Percentiles rank a stretch among this genome's conserved stretches.
Conservation (phyloP, 1,139 yeast species). For the Sugiyamaella japonica region DNA sequence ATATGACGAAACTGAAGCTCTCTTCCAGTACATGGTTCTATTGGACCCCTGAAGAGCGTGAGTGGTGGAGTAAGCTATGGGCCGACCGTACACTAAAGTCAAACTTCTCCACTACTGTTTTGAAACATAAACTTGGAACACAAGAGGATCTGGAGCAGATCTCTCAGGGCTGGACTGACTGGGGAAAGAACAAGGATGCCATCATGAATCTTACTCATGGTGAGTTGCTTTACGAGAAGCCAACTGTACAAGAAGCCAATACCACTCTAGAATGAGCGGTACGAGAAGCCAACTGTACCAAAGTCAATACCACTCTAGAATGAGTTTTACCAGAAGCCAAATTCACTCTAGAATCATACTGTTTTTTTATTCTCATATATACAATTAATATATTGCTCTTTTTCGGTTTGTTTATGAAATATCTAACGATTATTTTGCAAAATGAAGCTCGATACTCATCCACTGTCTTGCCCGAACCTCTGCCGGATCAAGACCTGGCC, state of each 20-base stretch:
- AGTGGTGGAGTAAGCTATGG: slow-evolving; percentile 34
- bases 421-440: slow-evolving; percentile 55
- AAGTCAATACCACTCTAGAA: neutral
- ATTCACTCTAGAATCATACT: neutral
- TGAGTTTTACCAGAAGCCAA: neutral
- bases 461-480: slow-evolving; percentile 76
- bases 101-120: slow-evolving; percentile 26
- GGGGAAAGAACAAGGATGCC: slow-evolving; percentile 29
- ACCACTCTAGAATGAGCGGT: slow-evolving; percentile 1
- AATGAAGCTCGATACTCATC: slow-evolving; percentile 80
- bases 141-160: slow-evolving; percentile 26
- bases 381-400: slow-evolving; percentile 1
- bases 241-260: slow-evolving; percentile 16
- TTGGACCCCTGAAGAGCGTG: slow-evolving; percentile 25
- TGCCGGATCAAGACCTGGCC: slow-evolving; percentile 58
- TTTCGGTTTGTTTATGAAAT: too few relatives aligned
- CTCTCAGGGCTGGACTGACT: slow-evolving; percentile 28
- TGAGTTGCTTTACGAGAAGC: slow-evolving; percentile 26
- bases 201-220: slow-evolving; percentile 27
- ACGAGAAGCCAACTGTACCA: slow-evolving; percentile 20
- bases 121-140: slow-evolving; percentile 22
- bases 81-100: slow-evolving; percentile 31
- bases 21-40: slow-evolving; percentile 31
- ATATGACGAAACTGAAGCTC: slow-evolving; percentile 17
- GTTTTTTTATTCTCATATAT: neutral